These are phyloP conservation scores for Rhodocollybia butyracea DNA, from an alignment of 768 basidiomycete genomes.

Conservation along the genomic window DNA sequence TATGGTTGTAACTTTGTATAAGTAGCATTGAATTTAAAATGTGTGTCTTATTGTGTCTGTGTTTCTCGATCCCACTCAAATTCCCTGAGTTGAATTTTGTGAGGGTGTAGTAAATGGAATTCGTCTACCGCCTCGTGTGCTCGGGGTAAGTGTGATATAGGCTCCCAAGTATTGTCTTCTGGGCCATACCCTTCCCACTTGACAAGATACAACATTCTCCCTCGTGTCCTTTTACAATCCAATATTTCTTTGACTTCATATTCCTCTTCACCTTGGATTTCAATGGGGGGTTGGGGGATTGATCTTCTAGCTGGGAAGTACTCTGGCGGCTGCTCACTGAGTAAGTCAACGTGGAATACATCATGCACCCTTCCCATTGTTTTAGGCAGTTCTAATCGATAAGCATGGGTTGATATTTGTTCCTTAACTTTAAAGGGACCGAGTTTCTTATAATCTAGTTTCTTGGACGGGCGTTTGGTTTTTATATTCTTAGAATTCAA, in stretches of 20 bases:
- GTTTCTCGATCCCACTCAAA: neutral
- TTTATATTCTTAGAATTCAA: no score
- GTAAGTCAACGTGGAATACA: neutral
- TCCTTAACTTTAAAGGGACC: neutral
- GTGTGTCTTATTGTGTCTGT: no score
- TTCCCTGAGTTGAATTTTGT: neutral
- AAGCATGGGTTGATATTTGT: neutral
- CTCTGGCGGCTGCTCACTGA: neutral
- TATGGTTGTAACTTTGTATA: no score
- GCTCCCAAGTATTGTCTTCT: conserved; percentile 16
- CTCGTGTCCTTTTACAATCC: neutral
- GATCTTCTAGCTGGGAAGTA: neutral
- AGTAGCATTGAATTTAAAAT: no score
- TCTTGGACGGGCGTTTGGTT: no score
- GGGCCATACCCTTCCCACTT: conserved; percentile 18
- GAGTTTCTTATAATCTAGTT: neutral
- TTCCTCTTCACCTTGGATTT: neutral
- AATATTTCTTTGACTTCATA: no score
- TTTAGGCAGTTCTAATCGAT: neutral
- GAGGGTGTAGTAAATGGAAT: neutral
- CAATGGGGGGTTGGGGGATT: neutral
- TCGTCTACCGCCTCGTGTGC: neutral
- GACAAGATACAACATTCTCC: conserved; percentile 11
- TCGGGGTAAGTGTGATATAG: conserved; percentile 11
- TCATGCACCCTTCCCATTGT: neutral